Conservation (phyloP, 371 early-diverging fungal genomes). For the Mucor indicus region DNA sequence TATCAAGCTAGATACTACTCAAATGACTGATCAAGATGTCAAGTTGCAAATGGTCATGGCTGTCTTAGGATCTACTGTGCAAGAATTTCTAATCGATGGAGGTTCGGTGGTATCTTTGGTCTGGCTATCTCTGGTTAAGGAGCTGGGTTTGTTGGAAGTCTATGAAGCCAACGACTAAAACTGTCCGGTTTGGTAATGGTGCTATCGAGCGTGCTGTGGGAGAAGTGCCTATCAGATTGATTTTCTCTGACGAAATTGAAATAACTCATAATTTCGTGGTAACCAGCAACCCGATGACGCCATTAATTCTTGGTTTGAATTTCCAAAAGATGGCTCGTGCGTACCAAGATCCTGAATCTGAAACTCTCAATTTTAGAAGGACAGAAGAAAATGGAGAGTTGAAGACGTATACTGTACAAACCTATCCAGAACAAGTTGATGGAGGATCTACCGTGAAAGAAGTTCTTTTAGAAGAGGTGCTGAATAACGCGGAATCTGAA, state of each 20-base stretch:
- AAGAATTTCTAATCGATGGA: neutral
- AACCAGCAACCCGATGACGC: no score
- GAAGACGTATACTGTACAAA: no score
- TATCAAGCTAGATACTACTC: no score
- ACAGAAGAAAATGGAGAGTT: no score
- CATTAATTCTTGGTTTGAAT: no score
- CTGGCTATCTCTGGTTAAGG: neutral
- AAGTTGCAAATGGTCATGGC: neutral
- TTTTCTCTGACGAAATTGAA: neutral
- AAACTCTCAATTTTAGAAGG: no score
- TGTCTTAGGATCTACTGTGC: neutral
- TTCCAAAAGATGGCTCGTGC: no score
- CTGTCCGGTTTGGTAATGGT: neutral
- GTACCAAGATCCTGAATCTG: no score
- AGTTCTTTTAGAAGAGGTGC: no score
- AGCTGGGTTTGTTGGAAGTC: neutral
- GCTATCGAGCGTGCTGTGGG: neutral
- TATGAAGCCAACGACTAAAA: neutral
- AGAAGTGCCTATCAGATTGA: neutral
- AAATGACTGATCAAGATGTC: neutral
- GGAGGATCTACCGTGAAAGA: no score
- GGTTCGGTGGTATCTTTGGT: neutral
- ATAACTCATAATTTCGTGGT: neutral
- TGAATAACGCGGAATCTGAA: no score
- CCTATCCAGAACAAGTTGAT: no score